phyloP scores from a whole-genome alignment of 805 yeast species.

The Teunomyces kruisii region DNA sequence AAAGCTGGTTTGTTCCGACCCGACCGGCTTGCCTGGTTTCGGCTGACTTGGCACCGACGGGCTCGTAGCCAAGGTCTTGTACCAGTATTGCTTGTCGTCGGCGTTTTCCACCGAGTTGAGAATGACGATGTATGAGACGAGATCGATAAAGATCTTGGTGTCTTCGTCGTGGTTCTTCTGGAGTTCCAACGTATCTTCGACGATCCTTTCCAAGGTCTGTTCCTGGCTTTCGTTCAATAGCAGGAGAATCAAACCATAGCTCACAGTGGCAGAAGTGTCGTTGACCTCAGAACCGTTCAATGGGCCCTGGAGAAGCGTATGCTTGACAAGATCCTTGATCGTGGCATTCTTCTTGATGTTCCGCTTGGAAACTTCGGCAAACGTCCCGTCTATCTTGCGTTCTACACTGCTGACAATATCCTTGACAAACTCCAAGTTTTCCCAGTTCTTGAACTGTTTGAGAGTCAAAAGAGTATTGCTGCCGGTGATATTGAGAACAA shows the following conservation, averaged over 20 bases:
- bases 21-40: not conserved
- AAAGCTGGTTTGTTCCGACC: constrained; percentile 12
- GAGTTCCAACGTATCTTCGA: constrained; percentile 1
- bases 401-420: constrained; percentile 13
- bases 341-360: not conserved
- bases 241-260: not conserved
- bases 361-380: constrained; percentile 2
- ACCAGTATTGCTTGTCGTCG: constrained; percentile 25
- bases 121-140: constrained; percentile 20
- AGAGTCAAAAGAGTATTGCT: constrained; percentile 14
- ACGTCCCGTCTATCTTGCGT: constrained; percentile 10
- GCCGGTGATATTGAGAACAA: constrained; percentile 26
- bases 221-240: constrained; percentile 1
- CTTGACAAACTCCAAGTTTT: constrained; percentile 9
- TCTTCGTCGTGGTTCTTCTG: constrained; percentile 26
- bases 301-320: not conserved
- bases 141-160: constrained; percentile 22
- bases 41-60: not conserved
- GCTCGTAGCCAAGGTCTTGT: constrained; percentile 9
- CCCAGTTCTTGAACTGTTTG: constrained; percentile 14
- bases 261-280: not conserved
- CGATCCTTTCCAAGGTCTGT: not conserved
- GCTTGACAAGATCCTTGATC: not conserved
- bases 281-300: not conserved
- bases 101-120: constrained; percentile 13